phyloP scores from a whole-genome alignment of 805 yeast genomes.

The Saccharomycopsis sp. region DNA sequence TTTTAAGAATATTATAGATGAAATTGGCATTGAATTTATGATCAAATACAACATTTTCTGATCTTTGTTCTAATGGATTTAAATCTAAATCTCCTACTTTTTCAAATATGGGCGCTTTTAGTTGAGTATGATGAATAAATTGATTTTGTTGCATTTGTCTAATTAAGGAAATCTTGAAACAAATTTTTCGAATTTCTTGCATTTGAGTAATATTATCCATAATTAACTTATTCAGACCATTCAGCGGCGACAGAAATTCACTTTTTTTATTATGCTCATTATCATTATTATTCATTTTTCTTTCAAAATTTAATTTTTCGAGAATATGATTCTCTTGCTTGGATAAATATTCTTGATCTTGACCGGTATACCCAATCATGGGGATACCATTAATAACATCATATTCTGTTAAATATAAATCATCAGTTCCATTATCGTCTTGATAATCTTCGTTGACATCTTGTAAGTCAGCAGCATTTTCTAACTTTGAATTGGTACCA shows the following conservation, averaged over 20 bases:
- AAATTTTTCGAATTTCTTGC: conserved; percentile 79
- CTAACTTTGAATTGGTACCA: not conserved
- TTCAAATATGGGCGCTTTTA: conserved; percentile 58
- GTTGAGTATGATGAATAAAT: conserved; percentile 62
- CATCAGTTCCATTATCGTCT: conserved; percentile 43
- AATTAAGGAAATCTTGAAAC: conserved; percentile 80
- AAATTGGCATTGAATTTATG: conserved; percentile 40
- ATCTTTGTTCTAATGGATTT: conserved; percentile 72
- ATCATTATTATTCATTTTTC: conserved; percentile 20
- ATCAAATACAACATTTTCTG: conserved; percentile 48
- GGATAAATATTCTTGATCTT: conserved; percentile 36
- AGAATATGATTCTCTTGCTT: conserved; percentile 33
- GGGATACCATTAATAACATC: conserved; percentile 80
- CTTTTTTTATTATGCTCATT: conserved; percentile 25
- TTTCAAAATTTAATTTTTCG: conserved; percentile 11
- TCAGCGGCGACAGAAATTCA: conserved; percentile 31
- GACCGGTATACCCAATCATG: conserved; percentile 42
- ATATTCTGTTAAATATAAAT: conserved; percentile 67
- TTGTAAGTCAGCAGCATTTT: conserved; percentile 3
- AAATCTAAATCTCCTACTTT: conserved; percentile 57
- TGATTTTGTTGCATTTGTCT: conserved; percentile 84
- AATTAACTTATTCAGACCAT: conserved; percentile 53
- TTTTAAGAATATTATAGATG: conserved; percentile 54
- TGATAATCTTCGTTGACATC: conserved; percentile 23
- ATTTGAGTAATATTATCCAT: conserved; percentile 62